These are phyloP conservation scores for Pythium vanterpoolii DNA, from an alignment of 352 stramenopile genomes.

Conservation along the genomic window DNA sequence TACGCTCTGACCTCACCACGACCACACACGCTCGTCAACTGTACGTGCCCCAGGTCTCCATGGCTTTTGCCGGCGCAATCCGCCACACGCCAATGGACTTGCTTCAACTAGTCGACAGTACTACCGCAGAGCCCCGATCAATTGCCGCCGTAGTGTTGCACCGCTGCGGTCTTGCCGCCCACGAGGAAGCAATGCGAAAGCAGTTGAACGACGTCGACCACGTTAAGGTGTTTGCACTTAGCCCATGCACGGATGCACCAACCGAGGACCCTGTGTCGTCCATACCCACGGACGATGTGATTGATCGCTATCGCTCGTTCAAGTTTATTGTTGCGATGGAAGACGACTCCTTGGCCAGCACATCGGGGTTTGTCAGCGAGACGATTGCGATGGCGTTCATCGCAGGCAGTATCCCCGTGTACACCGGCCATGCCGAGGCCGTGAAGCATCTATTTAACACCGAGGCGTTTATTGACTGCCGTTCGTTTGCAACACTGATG, in stretches of 20 bases:
- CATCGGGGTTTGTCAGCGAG: slow-evolving; percentile 48
- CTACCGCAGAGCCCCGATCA: neutral
- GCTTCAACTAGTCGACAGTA: neutral
- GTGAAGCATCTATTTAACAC: slow-evolving; percentile 42
- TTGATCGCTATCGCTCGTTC: slow-evolving; percentile 22
- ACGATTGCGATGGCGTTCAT: slow-evolving; percentile 62
- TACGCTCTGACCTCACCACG: neutral
- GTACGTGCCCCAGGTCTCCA: slow-evolving; percentile 26
- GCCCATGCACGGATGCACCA: slow-evolving; percentile 27
- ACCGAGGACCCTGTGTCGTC: neutral
- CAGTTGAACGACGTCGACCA: slow-evolving; percentile 30
- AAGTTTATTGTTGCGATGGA: slow-evolving; percentile 69
- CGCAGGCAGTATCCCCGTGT: slow-evolving; percentile 53
- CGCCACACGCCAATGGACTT: slow-evolving; percentile 17
- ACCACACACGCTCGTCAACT: neutral
- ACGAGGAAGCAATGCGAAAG: slow-evolving; percentile 43
- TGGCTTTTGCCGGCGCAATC: slow-evolving; percentile 36
- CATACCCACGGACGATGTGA: slow-evolving; percentile 2
- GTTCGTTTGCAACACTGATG: slow-evolving; percentile 29
- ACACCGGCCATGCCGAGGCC: slow-evolving; percentile 38
- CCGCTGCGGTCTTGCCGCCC: slow-evolving; percentile 29
- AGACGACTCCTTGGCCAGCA: slow-evolving; percentile 22
- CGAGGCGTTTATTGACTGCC: slow-evolving; percentile 53
- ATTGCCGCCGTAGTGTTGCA: slow-evolving; percentile 27
- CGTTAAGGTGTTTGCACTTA: slow-evolving; percentile 43